Percentiles rank a stretch among this genome's conserved stretches.
These are phyloP conservation scores for Rhododendron kiyosumense DNA, from an alignment of 148 eudicot genomes.

Conservation along the genomic window DNA sequence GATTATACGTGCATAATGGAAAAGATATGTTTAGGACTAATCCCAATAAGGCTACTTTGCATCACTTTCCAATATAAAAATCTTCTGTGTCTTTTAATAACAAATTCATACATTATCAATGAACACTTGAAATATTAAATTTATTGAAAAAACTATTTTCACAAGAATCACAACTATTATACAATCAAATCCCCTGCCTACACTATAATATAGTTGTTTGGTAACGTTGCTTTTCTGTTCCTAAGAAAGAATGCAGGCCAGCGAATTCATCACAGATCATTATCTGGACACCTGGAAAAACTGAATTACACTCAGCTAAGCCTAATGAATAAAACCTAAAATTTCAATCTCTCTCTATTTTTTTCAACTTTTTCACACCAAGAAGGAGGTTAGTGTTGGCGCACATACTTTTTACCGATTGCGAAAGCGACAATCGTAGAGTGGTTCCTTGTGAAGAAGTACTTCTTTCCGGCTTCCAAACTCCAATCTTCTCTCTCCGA, in stretches of 20 bases:
- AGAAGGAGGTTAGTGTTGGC: not conserved
- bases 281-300: not conserved
- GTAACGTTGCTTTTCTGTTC: not conserved
- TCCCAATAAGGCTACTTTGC: no score
- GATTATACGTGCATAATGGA: no score
- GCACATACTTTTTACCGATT: conserved; percentile 86
- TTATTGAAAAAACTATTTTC: no score
- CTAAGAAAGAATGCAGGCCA: not conserved
- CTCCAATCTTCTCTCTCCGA: conserved; percentile 86
- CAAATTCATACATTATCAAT: no score
- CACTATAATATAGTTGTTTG: not conserved
- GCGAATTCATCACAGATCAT: not conserved
- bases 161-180: no score
- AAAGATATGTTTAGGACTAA: no score
- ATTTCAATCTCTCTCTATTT: not conserved
- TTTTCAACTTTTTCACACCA: not conserved
- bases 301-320: not conserved
- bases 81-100: no score
- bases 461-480: conserved; percentile 67
- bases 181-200: no score
- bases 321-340: not conserved
- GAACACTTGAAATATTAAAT: no score
- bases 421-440: conserved; percentile 96
- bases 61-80: no score
- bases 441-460: conserved; percentile 84